These are phyloP conservation scores for Fusarium succisae DNA, from an alignment of 2,329 filamentous ascomycete species.

Conservation along the genomic window DNA sequence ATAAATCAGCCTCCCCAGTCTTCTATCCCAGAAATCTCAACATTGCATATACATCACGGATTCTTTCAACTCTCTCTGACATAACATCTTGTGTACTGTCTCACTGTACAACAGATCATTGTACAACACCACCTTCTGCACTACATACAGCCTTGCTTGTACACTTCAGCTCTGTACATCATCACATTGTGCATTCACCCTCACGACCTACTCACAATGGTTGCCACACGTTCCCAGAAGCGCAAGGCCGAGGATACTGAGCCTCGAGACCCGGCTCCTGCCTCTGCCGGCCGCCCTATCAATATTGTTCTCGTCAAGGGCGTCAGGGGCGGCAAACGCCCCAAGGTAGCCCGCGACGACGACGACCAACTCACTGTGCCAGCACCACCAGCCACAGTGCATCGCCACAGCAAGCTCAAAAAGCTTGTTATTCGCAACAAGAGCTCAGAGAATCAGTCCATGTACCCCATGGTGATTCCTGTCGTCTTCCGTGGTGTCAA, in stretches of 20 bases:
- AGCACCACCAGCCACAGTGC: neutral
- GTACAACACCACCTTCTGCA: neutral
- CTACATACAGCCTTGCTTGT: accelerated
- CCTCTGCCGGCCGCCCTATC: accelerated
- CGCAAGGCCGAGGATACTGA: neutral
- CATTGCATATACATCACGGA: neutral
- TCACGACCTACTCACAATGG: neutral
- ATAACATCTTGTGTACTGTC: neutral
- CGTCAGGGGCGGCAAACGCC: neutral
- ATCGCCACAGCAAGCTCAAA: neutral
- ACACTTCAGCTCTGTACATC: neutral
- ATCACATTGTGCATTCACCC: no score
- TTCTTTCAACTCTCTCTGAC: neutral
- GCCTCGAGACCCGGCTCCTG: neutral
- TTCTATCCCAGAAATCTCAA: no score
- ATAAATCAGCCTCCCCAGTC: neutral
- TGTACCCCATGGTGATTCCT: neutral
- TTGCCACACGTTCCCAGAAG: neutral
- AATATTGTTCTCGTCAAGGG: neutral
- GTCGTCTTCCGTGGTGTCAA: neutral
- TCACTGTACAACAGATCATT: neutral
- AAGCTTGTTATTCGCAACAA: neutral
- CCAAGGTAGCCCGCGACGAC: neutral
- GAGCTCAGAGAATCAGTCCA: neutral
- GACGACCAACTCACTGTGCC: neutral